Conservation (phyloP, 345 rosid genomes). For the Eucalyptus viminalis region DNA sequence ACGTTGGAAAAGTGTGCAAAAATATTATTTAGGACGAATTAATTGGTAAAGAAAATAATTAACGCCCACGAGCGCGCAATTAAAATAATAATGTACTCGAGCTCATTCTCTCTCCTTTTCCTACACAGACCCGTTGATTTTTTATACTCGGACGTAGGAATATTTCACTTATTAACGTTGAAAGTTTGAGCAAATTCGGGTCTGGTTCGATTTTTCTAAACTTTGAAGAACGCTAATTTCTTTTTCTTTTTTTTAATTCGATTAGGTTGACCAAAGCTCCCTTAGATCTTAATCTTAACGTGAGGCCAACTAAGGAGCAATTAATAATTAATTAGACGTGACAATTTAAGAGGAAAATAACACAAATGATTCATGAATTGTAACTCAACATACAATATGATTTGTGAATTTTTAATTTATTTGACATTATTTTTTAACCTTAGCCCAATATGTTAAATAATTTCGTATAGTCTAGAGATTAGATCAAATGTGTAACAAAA, state of each 20-base stretch:
- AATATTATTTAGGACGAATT: neutral
- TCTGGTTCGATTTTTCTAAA: neutral
- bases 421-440: too few species aligned
- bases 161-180: neutral
- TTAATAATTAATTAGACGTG: too few species aligned
- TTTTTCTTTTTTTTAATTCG: neutral
- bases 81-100: neutral
- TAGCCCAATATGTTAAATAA: too few species aligned
- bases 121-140: neutral
- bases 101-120: neutral
- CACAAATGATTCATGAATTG: neutral
- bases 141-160: neutral
- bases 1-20: neutral
- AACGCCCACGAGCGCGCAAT: neutral
- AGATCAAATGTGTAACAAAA: too few species aligned
- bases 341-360: too few species aligned
- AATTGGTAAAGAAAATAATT: neutral
- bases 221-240: neutral
- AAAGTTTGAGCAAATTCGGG: neutral
- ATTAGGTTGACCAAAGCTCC: neutral
- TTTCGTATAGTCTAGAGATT: too few species aligned
- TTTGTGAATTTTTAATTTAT: too few species aligned
- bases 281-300: neutral
- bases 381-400: fast-evolving
- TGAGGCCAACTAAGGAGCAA: neutral